Evolutionary conservation across 2,329 filamentous ascomycete species (phyloP).

Genomic region (Microsporum ferrugineum): DNA sequence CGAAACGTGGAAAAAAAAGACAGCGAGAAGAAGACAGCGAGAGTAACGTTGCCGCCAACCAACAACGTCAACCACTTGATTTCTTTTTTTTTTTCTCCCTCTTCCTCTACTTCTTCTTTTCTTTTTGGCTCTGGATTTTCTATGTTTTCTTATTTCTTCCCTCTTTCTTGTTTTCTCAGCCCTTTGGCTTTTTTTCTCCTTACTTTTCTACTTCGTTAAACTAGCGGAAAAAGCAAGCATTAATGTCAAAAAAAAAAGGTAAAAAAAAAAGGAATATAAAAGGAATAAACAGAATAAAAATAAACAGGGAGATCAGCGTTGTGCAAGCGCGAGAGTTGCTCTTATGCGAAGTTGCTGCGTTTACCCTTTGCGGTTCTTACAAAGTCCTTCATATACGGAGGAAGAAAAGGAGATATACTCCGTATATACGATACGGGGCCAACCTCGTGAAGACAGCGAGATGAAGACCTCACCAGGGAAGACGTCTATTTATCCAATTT

Average conservation of each 20-base stretch:
- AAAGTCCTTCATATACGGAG: neutral
- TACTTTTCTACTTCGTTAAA: constrained; percentile 2
- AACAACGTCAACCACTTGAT: neutral
- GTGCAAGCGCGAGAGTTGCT: neutral
- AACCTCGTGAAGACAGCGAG: neutral
- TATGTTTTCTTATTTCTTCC: neutral
- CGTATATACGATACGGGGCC: neutral
- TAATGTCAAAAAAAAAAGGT: neutral
- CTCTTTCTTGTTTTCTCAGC: neutral
- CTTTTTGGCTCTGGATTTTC: neutral
- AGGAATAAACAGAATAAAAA: neutral
- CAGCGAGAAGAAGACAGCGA: neutral
- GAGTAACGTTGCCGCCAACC: neutral
- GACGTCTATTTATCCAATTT: neutral
- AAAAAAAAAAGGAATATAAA: neutral
- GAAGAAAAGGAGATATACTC: neutral
- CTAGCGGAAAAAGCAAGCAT: neutral
- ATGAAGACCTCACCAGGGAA: neutral
- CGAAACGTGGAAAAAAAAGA: neutral
- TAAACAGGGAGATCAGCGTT: neutral
- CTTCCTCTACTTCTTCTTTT: neutral
- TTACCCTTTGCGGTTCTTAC: neutral
- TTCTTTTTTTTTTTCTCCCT: neutral
- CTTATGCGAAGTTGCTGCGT: neutral
- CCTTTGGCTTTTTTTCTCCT: constrained; percentile 2